These are phyloP conservation scores for Lentinula detonsa DNA, from an alignment of 768 basidiomycete genomes.

Conservation along the genomic window DNA sequence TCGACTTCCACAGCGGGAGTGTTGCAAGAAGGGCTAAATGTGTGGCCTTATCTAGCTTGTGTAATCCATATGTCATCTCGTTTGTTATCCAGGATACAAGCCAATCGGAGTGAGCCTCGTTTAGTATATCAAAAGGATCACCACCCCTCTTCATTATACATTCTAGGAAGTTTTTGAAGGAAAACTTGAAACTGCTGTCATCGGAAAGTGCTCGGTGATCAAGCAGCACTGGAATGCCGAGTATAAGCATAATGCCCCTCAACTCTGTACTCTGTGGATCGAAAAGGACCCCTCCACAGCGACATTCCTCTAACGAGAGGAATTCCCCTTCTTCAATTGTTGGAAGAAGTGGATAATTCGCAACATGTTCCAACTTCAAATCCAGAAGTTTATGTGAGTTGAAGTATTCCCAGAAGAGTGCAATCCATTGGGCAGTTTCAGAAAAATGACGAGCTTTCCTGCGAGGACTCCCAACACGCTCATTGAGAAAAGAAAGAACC, in stretches of 20 bases:
- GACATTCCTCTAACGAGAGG: background rate
- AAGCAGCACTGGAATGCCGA: background rate
- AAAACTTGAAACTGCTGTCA: background rate
- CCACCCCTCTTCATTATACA: background rate
- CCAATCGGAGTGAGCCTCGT: background rate
- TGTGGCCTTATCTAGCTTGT: background rate
- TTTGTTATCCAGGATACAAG: background rate
- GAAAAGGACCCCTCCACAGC: background rate
- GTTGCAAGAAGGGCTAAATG: background rate
- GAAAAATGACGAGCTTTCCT: conserved; percentile 4
- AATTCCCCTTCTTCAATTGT: conserved; percentile 4
- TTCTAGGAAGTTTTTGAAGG: background rate
- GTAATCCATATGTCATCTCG: background rate
- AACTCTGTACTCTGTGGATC: background rate
- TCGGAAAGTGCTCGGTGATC: background rate
- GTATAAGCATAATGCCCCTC: background rate
- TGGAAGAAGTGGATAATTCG: conserved; percentile 10
- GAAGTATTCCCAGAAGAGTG: conserved; percentile 11
- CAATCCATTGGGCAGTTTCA: conserved; percentile 9
- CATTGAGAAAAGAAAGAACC: conserved; percentile 6
- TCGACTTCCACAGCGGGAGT: conserved; percentile 1
- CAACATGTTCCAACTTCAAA: background rate
- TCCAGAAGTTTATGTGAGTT: background rate
- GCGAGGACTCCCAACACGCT: background rate
- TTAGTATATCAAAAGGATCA: background rate